Percentiles rank a stretch among this genome's conserved stretches.
These are phyloP conservation scores for Cryptosporidium canis DNA, from an alignment of 169 alveolate species.

Conservation along the genomic window DNA sequence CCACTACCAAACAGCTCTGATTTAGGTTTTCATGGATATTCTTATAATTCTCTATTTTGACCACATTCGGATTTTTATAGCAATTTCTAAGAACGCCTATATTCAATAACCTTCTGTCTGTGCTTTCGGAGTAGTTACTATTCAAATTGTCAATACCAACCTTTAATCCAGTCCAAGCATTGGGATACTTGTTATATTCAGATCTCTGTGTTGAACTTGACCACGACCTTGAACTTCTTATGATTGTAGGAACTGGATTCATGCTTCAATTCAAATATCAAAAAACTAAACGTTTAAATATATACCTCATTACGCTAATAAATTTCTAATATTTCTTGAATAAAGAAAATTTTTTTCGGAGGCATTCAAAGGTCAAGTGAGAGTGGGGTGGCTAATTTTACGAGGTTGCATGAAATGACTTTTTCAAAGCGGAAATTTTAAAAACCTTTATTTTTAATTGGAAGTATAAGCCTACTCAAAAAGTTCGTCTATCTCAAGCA, in stretches of 20 bases:
- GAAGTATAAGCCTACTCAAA: slow-evolving; percentile 13
- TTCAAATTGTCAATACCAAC: background rate
- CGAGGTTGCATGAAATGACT: slow-evolving; percentile 72
- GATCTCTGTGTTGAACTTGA: slow-evolving; percentile 46
- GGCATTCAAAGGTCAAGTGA: slow-evolving; percentile 52
- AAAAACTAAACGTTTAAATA: background rate
- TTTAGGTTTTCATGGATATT: background rate
- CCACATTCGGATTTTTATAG: background rate
- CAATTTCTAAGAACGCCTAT: background rate
- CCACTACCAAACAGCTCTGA: background rate
- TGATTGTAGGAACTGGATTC: background rate
- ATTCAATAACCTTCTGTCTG: background rate
- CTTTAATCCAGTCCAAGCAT: background rate
- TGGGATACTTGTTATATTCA: background rate
- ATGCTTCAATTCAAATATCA: background rate
- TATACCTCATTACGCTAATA: background rate
- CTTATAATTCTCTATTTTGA: background rate
- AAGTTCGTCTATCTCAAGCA: slow-evolving; percentile 34
- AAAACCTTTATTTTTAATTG: background rate
- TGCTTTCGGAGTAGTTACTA: background rate
- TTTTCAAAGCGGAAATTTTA: background rate
- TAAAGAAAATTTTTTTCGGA: background rate
- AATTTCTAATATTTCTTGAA: background rate
- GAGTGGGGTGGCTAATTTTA: slow-evolving; percentile 62
- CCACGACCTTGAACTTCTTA: slow-evolving; percentile 55